A percentile compares a stretch with the other conserved stretches of the same genome.
These are phyloP conservation scores for Rhodofomes roseus DNA, from an alignment of 1,284 basidiomycete species.

Conservation along the genomic window DNA sequence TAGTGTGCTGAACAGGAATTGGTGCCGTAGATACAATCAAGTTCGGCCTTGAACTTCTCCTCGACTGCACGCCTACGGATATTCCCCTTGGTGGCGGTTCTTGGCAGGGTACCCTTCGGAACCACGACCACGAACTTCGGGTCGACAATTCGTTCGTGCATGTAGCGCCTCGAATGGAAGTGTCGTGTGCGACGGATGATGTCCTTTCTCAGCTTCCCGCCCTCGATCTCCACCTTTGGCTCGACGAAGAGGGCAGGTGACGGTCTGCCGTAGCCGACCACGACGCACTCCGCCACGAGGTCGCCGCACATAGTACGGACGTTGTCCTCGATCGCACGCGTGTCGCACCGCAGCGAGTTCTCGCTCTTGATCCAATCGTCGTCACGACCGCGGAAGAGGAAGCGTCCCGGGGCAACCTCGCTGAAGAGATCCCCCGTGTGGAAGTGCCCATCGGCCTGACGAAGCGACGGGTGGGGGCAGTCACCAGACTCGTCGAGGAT, in stretches of 20 bases:
- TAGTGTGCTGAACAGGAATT: background rate
- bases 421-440: slow-evolving; percentile 76
- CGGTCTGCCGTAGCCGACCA: slow-evolving; percentile 61
- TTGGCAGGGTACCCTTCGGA: slow-evolving; percentile 51
- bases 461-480: slow-evolving; percentile 56
- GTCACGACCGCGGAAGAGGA: slow-evolving; percentile 60
- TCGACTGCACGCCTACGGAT: slow-evolving; percentile 64
- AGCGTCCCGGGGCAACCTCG: slow-evolving; percentile 48
- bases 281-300: slow-evolving; percentile 57
- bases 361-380: slow-evolving; percentile 80
- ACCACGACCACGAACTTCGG: slow-evolving; percentile 55
- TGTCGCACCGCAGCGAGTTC: slow-evolving; percentile 69
- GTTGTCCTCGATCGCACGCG: slow-evolving; percentile 73
- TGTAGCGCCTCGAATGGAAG: slow-evolving; percentile 61
- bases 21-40: slow-evolving; percentile 44
- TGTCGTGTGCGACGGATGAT: slow-evolving; percentile 60
- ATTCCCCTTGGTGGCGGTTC: slow-evolving; percentile 71
- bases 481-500: slow-evolving; percentile 62
- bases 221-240: slow-evolving; percentile 24
- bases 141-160: slow-evolving; percentile 61
- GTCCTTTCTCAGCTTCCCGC: slow-evolving; percentile 49
- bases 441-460: slow-evolving; percentile 59
- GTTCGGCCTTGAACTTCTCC: slow-evolving; percentile 43
- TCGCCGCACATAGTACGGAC: slow-evolving; percentile 49
- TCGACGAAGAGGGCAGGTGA: slow-evolving; percentile 68